Base-by-base conservation (phyloP, 371 early-diverging fungal genomes). In the Syncephalastrum sp. region DNA sequence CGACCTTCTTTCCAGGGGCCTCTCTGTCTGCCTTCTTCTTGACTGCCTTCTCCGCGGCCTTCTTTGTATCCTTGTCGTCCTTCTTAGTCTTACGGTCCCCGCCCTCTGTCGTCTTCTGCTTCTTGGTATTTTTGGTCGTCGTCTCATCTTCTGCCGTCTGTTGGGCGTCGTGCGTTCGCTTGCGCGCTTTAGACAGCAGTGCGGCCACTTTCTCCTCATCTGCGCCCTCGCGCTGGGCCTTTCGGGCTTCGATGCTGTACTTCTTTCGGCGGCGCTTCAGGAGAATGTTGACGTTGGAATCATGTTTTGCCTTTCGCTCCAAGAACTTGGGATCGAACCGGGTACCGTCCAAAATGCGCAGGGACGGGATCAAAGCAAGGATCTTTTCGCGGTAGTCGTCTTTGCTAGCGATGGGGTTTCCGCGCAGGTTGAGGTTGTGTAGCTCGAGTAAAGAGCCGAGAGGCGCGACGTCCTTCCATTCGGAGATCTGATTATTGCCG, bases 261-360 rank as follows among this genome's bases (percentile, higher is more conserved):
- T 33, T 33, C 38, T 33, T 33, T 12, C 75, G 70, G 41, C 72
- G 64, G 33, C 70, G 75, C 59, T 75, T 78, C 53, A 69, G 68
- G 43, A 74, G 63, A 19, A 75, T 45, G 14, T 81, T 72, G 1
- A 65, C 23, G 46, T 72, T 70, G 24, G 71, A 60, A 54, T 70
- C 56, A 41, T 79, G 74, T 53, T 85, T 85, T 56, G 82, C 74
- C 60, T 84, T 83, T 51, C 90, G 73, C 60, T 86, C 76, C 54
- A 91, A 68, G 68, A 87, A 94, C 62, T 83, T 87, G 19, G 77
- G 71, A 68, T 94, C 94, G 59, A 92, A 92, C 38, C 94, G 73
- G 50, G 86, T 86, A n/a, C 86, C 86, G 65, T 94, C 94, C 50
- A 94, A 70, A 10, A 92, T 79, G 43, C 90, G 82, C 43, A 94